Conservation (phyloP, 2,329 filamentous ascomycete species). For the Sclerotinia subarctica region DNA sequence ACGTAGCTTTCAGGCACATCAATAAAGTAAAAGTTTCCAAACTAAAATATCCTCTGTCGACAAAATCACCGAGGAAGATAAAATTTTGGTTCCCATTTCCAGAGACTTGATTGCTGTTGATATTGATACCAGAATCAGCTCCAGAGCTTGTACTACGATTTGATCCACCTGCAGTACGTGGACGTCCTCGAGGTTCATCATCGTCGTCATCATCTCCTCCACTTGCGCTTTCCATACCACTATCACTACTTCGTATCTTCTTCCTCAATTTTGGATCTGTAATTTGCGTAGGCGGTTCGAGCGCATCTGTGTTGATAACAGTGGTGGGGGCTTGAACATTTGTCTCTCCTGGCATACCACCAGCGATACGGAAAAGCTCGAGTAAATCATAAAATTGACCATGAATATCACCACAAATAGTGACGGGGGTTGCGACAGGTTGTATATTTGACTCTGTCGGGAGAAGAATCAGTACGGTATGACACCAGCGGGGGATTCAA, state of each 20-base stretch:
- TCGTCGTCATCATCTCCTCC: conserved; percentile 50
- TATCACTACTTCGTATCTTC: conserved; percentile 67
- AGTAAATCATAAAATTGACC: conserved; percentile 98
- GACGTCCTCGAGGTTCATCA: conserved; percentile 49
- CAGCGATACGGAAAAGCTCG: conserved; percentile 93
- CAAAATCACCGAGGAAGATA: conserved; percentile 70
- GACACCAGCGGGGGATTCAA: neutral
- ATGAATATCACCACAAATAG: conserved; percentile 96
- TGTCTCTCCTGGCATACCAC: conserved; percentile 88
- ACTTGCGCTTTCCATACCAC: conserved; percentile 47
- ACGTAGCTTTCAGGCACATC: conserved; percentile 71
- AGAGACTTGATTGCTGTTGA: conserved; percentile 41
- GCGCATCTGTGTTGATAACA: conserved; percentile 83
- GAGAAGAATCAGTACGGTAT: conserved; percentile 26
- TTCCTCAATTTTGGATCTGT: conserved; percentile 82
- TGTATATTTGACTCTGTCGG: conserved; percentile 93
- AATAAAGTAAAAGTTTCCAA: conserved; percentile 70
- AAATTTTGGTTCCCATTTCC: conserved; percentile 65
- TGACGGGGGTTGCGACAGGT: conserved; percentile 94
- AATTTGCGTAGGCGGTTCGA: conserved; percentile 87
- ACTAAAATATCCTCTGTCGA: conserved; percentile 72
- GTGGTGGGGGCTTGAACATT: conserved; percentile 66
- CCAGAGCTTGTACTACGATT: conserved; percentile 43
- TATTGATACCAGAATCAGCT: conserved; percentile 40
- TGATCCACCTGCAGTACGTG: conserved; percentile 42